Conservation (phyloP, 306 rosid species). For the Vigna hirtella region DNA sequence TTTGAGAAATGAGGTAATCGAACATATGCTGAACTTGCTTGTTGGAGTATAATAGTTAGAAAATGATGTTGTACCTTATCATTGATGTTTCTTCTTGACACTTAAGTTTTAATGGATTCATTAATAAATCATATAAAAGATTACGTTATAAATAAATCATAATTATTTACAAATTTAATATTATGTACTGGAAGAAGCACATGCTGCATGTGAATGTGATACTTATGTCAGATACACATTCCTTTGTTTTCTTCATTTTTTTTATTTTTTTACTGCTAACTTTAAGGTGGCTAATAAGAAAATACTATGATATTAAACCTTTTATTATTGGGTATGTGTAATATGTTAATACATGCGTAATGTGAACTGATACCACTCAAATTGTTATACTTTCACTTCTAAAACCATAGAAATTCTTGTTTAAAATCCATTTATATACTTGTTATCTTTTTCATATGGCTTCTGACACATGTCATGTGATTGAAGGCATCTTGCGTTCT, state of each 20-base stretch:
- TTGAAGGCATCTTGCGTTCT: not conserved
- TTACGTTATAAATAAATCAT: not conserved
- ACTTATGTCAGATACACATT: not conserved
- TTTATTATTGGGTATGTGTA: not conserved
- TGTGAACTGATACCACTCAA: not conserved
- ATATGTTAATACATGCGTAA: not conserved
- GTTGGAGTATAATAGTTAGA: not conserved
- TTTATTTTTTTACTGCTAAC: conserved; percentile 10
- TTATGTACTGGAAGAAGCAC: not conserved
- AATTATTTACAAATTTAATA: not conserved
- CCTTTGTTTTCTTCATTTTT: not conserved
- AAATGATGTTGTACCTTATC: not conserved
- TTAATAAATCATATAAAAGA: not conserved
- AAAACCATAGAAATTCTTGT: not conserved
- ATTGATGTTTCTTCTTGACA: not conserved
- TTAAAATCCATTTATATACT: not conserved
- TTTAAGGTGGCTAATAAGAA: not conserved
- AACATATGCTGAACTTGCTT: not conserved
- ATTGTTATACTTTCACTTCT: not conserved
- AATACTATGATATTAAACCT: not conserved
- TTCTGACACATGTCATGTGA: conserved; percentile 4
- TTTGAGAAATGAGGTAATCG: not conserved
- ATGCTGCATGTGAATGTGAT: conserved; percentile 38
- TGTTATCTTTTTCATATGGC: not conserved
- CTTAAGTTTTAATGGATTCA: not conserved